These are phyloP conservation scores for Elsinoe perseae DNA, from an alignment of 2,329 filamentous ascomycete genomes.

Conservation along the genomic window DNA sequence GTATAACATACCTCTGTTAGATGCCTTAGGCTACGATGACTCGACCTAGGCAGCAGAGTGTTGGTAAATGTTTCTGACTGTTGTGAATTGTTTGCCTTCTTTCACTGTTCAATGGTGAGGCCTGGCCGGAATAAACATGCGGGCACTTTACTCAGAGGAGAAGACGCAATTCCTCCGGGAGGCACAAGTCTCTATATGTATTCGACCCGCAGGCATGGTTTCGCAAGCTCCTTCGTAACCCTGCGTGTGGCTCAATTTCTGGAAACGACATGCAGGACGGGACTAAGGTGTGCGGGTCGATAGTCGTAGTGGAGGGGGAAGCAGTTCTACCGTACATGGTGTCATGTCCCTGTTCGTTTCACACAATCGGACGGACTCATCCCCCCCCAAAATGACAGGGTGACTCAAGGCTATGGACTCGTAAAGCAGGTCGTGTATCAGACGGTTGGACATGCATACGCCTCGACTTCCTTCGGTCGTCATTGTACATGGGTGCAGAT, in stretches of 20 bases:
- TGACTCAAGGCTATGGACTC: conserved; percentile 18
- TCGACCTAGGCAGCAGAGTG: conserved; percentile 6
- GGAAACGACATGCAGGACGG: conserved; percentile 7
- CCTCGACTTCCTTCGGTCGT: conserved; percentile 2
- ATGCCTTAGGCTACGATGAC: conserved; percentile 1
- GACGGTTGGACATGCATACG: conserved; percentile 10
- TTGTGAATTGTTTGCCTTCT: neutral
- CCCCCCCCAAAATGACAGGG: conserved; percentile 20
- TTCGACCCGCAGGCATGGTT: neutral
- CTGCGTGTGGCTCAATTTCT: conserved; percentile 10
- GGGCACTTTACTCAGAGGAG: conserved; percentile 4
- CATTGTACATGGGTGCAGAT: conserved; percentile 5
- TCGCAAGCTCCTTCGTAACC: conserved; percentile 13
- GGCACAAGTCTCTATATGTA: conserved; percentile 3
- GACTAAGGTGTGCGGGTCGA: conserved; percentile 7
- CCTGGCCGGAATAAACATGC: conserved; percentile 6
- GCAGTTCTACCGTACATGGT: conserved; percentile 2
- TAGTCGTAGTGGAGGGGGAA: conserved; percentile 8
- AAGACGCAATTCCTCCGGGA: neutral
- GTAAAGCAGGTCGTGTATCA: neutral
- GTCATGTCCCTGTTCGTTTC: conserved; percentile 17
- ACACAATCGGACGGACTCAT: conserved; percentile 15
- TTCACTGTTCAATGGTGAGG: neutral
- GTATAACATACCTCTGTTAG: neutral
- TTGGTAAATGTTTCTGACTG: no score